Conservation (phyloP, 176 grass and related monocot genomes). For the Avena eriantha region DNA sequence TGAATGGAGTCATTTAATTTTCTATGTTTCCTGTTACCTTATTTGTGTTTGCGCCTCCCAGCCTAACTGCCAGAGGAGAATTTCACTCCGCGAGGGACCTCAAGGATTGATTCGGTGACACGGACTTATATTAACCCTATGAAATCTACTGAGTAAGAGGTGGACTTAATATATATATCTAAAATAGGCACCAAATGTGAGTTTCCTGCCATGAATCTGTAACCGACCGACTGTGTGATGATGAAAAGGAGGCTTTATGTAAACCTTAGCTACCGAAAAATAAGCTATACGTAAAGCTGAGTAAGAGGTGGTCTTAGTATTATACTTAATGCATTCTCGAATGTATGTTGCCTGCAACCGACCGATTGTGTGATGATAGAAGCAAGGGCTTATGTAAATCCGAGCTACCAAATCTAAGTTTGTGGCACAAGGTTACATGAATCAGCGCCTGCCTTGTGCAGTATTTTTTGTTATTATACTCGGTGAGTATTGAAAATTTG, state of each 20-base stretch:
- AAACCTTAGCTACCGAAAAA: neutral
- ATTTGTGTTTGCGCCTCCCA: conserved; percentile 25
- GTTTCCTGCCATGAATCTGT: neutral
- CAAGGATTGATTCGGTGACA: conserved; percentile 76
- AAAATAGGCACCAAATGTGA: neutral
- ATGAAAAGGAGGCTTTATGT: neutral
- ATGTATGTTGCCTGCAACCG: too few relatives aligned
- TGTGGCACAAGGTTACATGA: too few relatives aligned
- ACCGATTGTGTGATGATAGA: too few relatives aligned
- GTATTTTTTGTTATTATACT: too few relatives aligned
- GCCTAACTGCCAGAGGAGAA: conserved; percentile 74
- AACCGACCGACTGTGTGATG: neutral
- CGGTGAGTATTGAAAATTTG: neutral
- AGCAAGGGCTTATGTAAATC: too few relatives aligned
- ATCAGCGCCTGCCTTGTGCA: too few relatives aligned
- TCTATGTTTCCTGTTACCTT: conserved; percentile 8
- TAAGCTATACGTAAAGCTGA: too few relatives aligned
- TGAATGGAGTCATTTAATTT: neutral
- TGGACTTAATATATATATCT: conserved; percentile 38
- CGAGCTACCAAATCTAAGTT: too few relatives aligned
- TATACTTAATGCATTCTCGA: too few relatives aligned
- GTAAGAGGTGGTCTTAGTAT: too few relatives aligned
- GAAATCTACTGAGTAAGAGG: conserved; percentile 66
- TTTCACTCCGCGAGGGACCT: conserved; percentile 74
- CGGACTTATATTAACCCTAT: conserved; percentile 77